phyloP scores from a whole-genome alignment of 140 eudicot species.

The Oenanthe javanica region DNA sequence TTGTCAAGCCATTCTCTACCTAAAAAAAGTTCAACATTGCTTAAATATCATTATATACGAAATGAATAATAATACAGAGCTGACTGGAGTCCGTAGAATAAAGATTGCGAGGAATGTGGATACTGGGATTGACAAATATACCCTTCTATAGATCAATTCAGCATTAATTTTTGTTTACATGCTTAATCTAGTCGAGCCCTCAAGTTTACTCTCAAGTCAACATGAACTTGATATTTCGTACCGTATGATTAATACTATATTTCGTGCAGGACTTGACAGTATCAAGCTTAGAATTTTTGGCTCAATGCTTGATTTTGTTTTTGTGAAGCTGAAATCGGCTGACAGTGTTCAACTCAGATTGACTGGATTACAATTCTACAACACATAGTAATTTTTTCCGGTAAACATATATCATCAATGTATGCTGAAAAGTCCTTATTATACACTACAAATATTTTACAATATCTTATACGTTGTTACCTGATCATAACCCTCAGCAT shows the following conservation, averaged over 20 bases:
- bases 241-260: background rate
- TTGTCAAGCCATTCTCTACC: constrained; percentile 68
- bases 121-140: background rate
- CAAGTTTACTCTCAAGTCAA: background rate
- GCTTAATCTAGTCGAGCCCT: background rate
- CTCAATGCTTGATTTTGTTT: background rate
- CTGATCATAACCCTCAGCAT: constrained; percentile 96
- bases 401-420: background rate
- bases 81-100: background rate
- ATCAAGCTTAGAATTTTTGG: background rate
- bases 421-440: background rate
- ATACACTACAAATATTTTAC: background rate
- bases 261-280: background rate
- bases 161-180: background rate
- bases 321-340: background rate
- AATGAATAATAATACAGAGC: background rate
- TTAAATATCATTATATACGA: background rate
- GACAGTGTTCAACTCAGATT: background rate
- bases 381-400: background rate
- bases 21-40: constrained; percentile 17
- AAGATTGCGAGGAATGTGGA: background rate
- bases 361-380: background rate
- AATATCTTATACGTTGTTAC: constrained; percentile 22
- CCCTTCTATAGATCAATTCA: background rate
- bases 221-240: background rate